Base-by-base conservation (phyloP, 768 basidiomycete species). In the Pisolithus marmoratus region DNA sequence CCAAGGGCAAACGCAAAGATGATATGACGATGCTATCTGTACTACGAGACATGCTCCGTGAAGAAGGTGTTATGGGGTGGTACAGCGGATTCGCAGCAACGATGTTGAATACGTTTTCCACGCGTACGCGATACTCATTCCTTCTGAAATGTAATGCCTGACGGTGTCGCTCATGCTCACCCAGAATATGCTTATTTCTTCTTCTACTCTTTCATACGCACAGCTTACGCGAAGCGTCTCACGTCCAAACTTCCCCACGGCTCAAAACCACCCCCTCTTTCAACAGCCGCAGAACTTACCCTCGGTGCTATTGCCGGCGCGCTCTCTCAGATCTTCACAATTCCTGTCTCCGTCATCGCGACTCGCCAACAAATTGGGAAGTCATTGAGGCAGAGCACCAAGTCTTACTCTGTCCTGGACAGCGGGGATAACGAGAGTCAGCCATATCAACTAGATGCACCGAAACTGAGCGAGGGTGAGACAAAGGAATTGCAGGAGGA, bases 131-230 rank as follows among this genome's bases (percentile, higher is more conserved):
- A 5, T 45, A 17, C 15, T 26, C 38, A 57, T 5, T 29, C 6
- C 31, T 11, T 3, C 34, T 41, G 42, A 27, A 19, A 47, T 20
- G 8, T 40, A 14, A 20, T 23, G 22, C 27, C n/a, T 29, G 46
- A 29, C 15, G 54, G 29, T 22, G 37, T 27, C 44, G n/a, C 23
- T n/a, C 4, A 29, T 27, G 11, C 5, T 3, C 12, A 34, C 34
- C 34, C 56, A 96, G 94, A 96, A 82, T 97, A 94, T 64, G 95
- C 96, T 23, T 99, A 99, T 73, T 99, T 99, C 78, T 98, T 95
- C 79, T 98, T 96, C 74, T 97, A 98, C 68, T 89, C 94, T 20
- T 77, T 93, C 68, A 87, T 98, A 23, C 82, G 96, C 58, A 82
- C 78, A 20, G 78, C 87, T 5, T 94, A 94, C 70, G 81, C 88